A percentile compares a stretch with the other conserved stretches of the same genome.
Evolutionary conservation across 257 asterid genomes (phyloP).

Genomic region (Echites panduratus): DNA sequence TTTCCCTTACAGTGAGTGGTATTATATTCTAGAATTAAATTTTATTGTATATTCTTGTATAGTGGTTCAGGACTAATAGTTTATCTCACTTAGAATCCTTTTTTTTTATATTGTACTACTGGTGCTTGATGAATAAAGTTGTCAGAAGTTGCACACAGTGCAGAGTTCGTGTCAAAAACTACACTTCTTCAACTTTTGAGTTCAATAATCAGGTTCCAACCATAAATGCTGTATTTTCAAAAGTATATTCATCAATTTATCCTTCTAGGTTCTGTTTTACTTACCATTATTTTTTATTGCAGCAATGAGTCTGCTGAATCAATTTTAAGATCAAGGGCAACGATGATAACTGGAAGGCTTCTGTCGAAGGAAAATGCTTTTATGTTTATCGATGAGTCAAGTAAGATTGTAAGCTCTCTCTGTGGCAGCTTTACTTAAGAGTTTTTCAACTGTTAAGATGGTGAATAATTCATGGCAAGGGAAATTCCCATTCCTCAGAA

Average conservation of each 20-base stretch:
- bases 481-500: background rate
- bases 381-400: constrained; percentile 54
- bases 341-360: constrained; percentile 90
- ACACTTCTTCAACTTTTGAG: constrained; percentile 70
- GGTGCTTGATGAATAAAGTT: constrained; percentile 48
- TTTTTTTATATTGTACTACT: constrained; percentile 3
- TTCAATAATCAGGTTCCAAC: constrained; percentile 66
- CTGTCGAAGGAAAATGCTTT: constrained; percentile 75
- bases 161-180: constrained; percentile 72
- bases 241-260: background rate
- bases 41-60: background rate
- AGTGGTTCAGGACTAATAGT: background rate
- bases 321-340: constrained; percentile 79
- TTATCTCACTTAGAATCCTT: background rate
- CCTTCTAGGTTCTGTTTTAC: constrained; percentile 10
- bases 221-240: background rate
- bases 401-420: constrained; percentile 36
- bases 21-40: background rate
- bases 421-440: background rate
- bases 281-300: constrained; percentile 11
- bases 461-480: background rate
- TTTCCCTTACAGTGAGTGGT: background rate
- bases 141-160: constrained; percentile 78
- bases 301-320: constrained; percentile 73
- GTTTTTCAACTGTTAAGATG: background rate